Evolutionary conservation across 2,329 filamentous ascomycete genomes (phyloP).

Genomic region (Tolypocladium album): DNA sequence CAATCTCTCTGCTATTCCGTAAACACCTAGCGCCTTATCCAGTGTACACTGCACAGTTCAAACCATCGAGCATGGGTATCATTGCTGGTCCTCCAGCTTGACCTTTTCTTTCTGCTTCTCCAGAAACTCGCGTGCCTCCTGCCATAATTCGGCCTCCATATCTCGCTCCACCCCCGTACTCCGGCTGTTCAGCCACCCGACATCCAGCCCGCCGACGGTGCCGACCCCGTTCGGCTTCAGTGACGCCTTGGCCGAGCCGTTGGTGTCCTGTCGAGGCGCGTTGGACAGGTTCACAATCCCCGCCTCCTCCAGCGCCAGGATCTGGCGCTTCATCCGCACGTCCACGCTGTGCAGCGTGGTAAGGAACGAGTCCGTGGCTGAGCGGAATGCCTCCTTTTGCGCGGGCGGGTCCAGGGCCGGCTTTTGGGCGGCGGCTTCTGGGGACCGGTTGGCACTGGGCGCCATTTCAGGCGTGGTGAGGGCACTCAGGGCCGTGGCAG

Average conservation of each 20-base stretch:
- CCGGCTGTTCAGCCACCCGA: conserved; percentile 82
- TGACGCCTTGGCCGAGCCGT: conserved; percentile 27
- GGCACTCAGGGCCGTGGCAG: conserved; percentile 33
- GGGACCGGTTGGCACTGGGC: conserved; percentile 4
- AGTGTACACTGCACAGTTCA: not conserved
- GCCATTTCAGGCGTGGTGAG: conserved; percentile 25
- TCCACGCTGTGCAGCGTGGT: conserved; percentile 62
- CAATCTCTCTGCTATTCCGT: not conserved
- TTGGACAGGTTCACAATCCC: conserved; percentile 51
- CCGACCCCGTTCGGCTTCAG: conserved; percentile 45
- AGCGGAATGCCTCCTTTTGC: conserved; percentile 46
- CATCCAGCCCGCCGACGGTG: conserved; percentile 56
- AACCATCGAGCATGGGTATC: not conserved
- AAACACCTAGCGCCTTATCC: not conserved
- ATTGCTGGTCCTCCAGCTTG: not conserved
- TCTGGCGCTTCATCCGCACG: conserved; percentile 54
- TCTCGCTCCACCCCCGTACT: conserved; percentile 72
- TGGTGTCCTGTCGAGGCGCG: conserved; percentile 19
- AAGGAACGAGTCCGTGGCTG: conserved; percentile 57
- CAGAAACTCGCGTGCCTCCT: conserved; percentile 24
- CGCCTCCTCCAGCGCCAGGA: conserved; percentile 73
- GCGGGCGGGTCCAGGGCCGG: conserved; percentile 30
- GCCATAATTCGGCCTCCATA: conserved; percentile 76
- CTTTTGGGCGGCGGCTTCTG: conserved; percentile 5
- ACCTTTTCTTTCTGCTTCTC: conserved; percentile 16